These are phyloP conservation scores for Handroanthus guayacan DNA, from an alignment of 257 asterid genomes.

Conservation along the genomic window DNA sequence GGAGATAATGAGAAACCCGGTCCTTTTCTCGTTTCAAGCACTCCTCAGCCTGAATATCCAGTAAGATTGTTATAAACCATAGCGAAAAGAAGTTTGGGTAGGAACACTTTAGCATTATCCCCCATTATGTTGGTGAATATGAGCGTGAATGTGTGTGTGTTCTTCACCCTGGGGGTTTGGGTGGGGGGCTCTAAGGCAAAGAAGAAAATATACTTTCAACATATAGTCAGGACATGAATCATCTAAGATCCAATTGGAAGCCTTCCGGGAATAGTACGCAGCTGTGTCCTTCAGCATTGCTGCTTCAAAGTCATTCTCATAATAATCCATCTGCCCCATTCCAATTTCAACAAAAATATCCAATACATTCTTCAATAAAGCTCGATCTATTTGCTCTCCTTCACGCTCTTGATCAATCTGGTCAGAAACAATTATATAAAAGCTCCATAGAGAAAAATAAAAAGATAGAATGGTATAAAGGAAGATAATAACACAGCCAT, in stretches of 20 bases:
- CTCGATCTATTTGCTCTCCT: conserved; percentile 73
- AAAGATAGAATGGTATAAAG: not conserved
- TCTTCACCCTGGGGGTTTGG: conserved; percentile 10
- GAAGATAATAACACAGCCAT: conserved; percentile 2
- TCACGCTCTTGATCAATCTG: conserved; percentile 73
- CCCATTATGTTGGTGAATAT: conserved; percentile 12
- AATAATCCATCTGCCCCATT: conserved; percentile 66
- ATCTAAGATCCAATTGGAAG: conserved; percentile 67
- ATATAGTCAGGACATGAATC: conserved; percentile 73
- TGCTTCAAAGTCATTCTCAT: conserved; percentile 64
- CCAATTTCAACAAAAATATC: conserved; percentile 74
- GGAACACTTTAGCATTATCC: not conserved
- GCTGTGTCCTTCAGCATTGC: conserved; percentile 59
- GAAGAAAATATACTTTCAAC: conserved; percentile 47
- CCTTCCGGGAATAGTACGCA: conserved; percentile 70
- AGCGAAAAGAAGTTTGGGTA: conserved; percentile 15
- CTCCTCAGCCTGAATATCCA: conserved; percentile 60
- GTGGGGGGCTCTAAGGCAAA: not conserved
- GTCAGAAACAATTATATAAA: conserved; percentile 16
- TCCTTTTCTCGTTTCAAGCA: conserved; percentile 64
- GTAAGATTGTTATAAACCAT: conserved; percentile 26
- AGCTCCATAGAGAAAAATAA: conserved; percentile 23
- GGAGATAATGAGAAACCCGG: conserved; percentile 64
- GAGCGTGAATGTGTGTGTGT: not conserved
- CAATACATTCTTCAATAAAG: conserved; percentile 56